Evolutionary conservation across 2,329 filamentous ascomycete genomes (phyloP).

Genomic region (Exophiala lecanii-corni): DNA sequence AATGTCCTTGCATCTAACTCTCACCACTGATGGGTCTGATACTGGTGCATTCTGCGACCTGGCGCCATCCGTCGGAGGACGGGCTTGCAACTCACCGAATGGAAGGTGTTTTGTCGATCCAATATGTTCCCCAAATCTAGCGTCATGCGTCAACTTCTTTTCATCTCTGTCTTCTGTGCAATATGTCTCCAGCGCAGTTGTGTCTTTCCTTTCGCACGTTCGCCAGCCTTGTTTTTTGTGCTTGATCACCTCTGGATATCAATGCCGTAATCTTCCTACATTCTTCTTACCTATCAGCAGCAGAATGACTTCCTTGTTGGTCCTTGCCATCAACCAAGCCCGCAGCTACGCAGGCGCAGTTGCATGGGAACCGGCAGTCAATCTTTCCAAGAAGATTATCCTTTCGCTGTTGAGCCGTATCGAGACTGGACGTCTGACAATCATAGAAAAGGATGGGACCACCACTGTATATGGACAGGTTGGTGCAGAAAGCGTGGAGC

Average conservation of each 20-base stretch:
- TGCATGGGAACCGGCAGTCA: constrained; percentile 46
- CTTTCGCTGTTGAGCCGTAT: constrained; percentile 44
- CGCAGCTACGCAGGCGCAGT: constrained; percentile 41
- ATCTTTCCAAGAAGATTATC: constrained; percentile 42
- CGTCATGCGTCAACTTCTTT: constrained; percentile 1
- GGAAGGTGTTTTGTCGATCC: not conserved
- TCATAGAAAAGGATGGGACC: constrained; percentile 42
- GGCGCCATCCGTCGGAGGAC: not conserved
- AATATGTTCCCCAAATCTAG: not conserved
- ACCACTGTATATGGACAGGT: constrained; percentile 36
- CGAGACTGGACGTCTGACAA: constrained; percentile 42
- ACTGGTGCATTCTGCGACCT: constrained; percentile 6
- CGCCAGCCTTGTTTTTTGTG: not conserved
- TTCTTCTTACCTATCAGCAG: not conserved
- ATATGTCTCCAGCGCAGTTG: too few species aligned
- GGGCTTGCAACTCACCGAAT: not conserved
- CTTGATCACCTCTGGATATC: not conserved
- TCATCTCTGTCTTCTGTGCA: not conserved
- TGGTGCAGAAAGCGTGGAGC: constrained; percentile 29
- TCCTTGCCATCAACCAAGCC: constrained; percentile 36
- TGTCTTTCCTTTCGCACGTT: not conserved
- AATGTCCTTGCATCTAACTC: too few species aligned
- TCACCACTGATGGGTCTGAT: too few species aligned
- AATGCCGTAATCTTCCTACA: constrained; percentile 1
- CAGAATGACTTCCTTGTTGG: constrained; percentile 24